Evolutionary conservation across 345 rosid genomes (phyloP).

Genomic region (Mallotus nudiflorus): DNA sequence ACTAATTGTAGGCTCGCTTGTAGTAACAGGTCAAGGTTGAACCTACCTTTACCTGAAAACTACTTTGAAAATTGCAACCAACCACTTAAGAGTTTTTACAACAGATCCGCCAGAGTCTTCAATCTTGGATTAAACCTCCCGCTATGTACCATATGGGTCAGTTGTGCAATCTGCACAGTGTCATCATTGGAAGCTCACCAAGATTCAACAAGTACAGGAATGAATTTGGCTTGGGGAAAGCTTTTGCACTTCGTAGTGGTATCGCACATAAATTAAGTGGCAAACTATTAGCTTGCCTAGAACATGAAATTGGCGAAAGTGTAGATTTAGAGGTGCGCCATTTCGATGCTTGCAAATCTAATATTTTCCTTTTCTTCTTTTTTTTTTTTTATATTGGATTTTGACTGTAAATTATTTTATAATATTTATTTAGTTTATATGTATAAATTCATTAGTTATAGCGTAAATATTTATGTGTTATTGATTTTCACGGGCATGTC

Average conservation of each 20-base stretch:
- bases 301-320: slow-evolving; percentile 64
- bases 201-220: slow-evolving; percentile 72
- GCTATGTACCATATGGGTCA: slow-evolving; percentile 38
- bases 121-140: slow-evolving; percentile 52
- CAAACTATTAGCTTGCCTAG: slow-evolving; percentile 61
- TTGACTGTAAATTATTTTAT: too few relatives aligned
- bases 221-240: slow-evolving; percentile 84
- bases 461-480: too few relatives aligned
- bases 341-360: too few relatives aligned
- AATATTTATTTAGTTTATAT: too few relatives aligned
- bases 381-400: too few relatives aligned
- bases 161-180: slow-evolving; percentile 50
- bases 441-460: too few relatives aligned
- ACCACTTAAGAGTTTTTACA: slow-evolving; percentile 35
- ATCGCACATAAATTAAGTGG: slow-evolving; percentile 73
- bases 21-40: slow-evolving; percentile 54
- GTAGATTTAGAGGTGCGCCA: slow-evolving; percentile 70
- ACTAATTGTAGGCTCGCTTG: slow-evolving; percentile 52
- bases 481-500: too few relatives aligned
- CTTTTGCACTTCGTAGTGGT: slow-evolving; percentile 65
- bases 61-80: slow-evolving; percentile 66
- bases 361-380: too few relatives aligned
- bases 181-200: slow-evolving; percentile 84
- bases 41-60: slow-evolving; percentile 42
- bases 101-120: slow-evolving; percentile 37